Conservation (phyloP, 805 yeast species). For the Torulaspora indica region DNA sequence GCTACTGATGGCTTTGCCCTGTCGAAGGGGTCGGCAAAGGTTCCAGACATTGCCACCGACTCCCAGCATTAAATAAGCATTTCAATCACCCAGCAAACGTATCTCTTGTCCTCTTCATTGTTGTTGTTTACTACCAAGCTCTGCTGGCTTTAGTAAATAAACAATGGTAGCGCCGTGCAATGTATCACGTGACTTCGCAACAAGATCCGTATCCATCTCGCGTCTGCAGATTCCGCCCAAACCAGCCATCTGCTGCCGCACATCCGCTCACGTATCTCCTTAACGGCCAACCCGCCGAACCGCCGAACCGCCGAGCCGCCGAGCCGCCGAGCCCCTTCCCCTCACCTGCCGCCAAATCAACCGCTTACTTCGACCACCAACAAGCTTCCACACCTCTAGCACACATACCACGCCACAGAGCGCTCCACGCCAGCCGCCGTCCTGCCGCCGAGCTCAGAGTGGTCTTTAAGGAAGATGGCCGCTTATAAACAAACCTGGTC, state of each 20-base stretch:
- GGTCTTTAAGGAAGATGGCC: not conserved
- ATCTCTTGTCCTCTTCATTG: not conserved
- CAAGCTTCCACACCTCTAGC: not conserved
- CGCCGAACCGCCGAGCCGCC: not conserved
- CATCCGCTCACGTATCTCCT: no score
- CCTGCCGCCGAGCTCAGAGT: not conserved
- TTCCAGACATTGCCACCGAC: not conserved
- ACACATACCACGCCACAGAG: not conserved
- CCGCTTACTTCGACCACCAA: no score
- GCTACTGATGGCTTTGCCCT: not conserved
- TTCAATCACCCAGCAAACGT: not conserved
- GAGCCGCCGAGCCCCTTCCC: not conserved
- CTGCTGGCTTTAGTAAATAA: not conserved
- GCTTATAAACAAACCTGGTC: not conserved
- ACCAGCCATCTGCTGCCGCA: not conserved
- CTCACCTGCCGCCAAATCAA: not conserved
- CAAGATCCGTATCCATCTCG: no score
- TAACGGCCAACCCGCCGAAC: not conserved
- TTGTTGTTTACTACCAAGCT: not conserved
- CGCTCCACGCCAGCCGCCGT: not conserved
- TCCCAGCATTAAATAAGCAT: constrained; percentile 2
- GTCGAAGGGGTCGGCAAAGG: no score
- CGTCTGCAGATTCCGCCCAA: not conserved
- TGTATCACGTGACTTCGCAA: not conserved
- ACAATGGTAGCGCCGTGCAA: not conserved